A percentile compares a stretch with the other conserved stretches of the same genome.
phyloP scores from a whole-genome alignment of 2,329 filamentous ascomycete genomes.

The Ceratocystis ficicola region DNA sequence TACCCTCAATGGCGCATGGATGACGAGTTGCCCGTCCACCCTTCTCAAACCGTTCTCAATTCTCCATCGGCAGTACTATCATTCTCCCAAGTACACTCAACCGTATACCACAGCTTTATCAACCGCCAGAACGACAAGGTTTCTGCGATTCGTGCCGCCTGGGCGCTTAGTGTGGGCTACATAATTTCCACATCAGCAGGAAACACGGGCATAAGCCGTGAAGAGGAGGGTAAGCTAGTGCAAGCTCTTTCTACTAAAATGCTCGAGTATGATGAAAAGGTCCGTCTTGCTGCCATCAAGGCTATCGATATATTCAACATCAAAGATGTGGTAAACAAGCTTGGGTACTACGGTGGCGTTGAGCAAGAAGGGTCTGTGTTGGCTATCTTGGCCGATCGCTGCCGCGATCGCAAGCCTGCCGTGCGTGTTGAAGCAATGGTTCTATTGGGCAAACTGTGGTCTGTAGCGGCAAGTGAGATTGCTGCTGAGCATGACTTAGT shows the following conservation, averaged over 20 bases:
- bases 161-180: constrained; percentile 71
- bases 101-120: constrained; percentile 73
- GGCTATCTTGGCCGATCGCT: constrained; percentile 70
- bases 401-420: constrained; percentile 68
- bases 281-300: constrained; percentile 78
- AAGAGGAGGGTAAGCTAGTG: constrained; percentile 67
- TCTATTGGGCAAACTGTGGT: constrained; percentile 77
- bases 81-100: constrained; percentile 69
- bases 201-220: constrained; percentile 71
- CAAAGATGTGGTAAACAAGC: constrained; percentile 65
- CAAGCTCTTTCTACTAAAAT: constrained; percentile 67
- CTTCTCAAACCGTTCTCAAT: constrained; percentile 53
- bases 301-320: constrained; percentile 72
- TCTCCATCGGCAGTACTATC: constrained; percentile 79
- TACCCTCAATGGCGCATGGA: constrained; percentile 65
- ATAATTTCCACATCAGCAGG: constrained; percentile 87
- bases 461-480: constrained; percentile 80
- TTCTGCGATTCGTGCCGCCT: constrained; percentile 66
- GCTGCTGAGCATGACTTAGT: constrained; percentile 69
- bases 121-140: constrained; percentile 80
- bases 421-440: constrained; percentile 82
- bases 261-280: constrained; percentile 79
- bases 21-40: constrained; percentile 41
- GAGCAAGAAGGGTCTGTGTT: constrained; percentile 67
- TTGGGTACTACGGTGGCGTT: constrained; percentile 64